These are phyloP conservation scores for Asterella californica DNA, from an alignment of 225 moss, liverwort and hornwort genomes.

Conservation along the genomic window DNA sequence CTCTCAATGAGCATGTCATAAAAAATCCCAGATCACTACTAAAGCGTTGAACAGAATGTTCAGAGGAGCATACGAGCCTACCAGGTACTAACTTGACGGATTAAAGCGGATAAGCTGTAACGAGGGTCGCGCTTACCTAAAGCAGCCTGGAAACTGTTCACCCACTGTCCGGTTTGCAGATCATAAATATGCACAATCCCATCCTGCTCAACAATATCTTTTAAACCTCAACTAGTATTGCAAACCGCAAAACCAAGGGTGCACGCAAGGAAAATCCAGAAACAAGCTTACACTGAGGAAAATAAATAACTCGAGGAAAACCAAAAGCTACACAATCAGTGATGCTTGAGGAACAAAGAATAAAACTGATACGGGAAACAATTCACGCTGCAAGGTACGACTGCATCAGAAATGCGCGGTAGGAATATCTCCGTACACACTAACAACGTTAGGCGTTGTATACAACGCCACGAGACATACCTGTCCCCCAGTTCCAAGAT, in stretches of 20 bases:
- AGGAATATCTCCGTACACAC: background rate
- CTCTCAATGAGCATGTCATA: background rate
- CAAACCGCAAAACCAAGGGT: background rate
- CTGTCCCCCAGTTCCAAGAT: conserved; percentile 94
- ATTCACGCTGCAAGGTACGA: background rate
- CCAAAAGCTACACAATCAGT: background rate
- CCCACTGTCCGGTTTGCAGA: conserved; percentile 79
- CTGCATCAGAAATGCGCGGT: background rate
- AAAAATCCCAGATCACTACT: background rate
- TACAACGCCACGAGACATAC: conserved; percentile 30
- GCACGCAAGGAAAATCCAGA: background rate
- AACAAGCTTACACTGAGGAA: too few species aligned
- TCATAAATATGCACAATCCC: conserved; percentile 89
- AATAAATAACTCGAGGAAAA: background rate
- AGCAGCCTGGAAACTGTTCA: conserved; percentile 86
- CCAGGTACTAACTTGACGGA: too few species aligned
- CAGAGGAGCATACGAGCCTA: too few species aligned
- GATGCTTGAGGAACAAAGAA: background rate
- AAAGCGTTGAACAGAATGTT: background rate
- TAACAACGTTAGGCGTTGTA: background rate
- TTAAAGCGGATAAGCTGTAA: background rate
- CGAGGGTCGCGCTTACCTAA: conserved; percentile 42
- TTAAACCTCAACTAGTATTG: background rate
- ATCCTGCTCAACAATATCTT: conserved; percentile 53
- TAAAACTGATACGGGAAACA: background rate